A percentile compares a stretch with the other conserved stretches of the same genome.
These are phyloP conservation scores for Volvox carteri DNA, from an alignment of 163 green algal species.

Conservation along the genomic window DNA sequence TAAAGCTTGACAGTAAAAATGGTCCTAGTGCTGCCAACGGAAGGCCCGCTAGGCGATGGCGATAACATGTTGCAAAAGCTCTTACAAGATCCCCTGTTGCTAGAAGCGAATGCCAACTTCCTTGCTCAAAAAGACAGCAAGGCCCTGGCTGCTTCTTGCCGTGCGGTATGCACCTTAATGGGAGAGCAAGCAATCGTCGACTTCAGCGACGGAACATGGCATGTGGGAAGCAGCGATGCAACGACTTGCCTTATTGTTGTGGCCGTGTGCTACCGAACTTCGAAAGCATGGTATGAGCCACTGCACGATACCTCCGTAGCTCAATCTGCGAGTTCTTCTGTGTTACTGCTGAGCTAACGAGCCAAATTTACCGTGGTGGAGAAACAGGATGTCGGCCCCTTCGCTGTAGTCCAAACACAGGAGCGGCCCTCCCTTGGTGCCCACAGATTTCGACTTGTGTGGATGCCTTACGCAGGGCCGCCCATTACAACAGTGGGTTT, in stretches of 20 bases:
- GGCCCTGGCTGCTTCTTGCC: neutral
- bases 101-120: neutral
- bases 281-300: slow-evolving; percentile 26
- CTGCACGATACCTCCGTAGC: too few species aligned
- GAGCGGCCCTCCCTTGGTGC: too few species aligned
- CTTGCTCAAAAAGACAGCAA: neutral
- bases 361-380: too few species aligned
- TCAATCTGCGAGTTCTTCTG: too few species aligned
- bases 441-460: too few species aligned
- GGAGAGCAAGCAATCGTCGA: slow-evolving; percentile 30
- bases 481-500: slow-evolving; percentile 36
- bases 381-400: too few species aligned
- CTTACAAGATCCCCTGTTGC: neutral
- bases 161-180: slow-evolving; percentile 34
- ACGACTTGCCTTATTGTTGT: slow-evolving; percentile 63
- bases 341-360: too few species aligned
- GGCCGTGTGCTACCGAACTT: neutral
- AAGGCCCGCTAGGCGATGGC: neutral
- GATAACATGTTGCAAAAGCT: neutral
- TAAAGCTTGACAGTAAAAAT: too few species aligned
- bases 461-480: neutral
- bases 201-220: neutral
- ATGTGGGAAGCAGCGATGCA: slow-evolving; percentile 54
- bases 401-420: too few species aligned
- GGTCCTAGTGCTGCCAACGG: slow-evolving; percentile 3